phyloP scores from a whole-genome alignment of 2,329 filamentous ascomycete genomes.

The Fusarium tanahbumbuense region DNA sequence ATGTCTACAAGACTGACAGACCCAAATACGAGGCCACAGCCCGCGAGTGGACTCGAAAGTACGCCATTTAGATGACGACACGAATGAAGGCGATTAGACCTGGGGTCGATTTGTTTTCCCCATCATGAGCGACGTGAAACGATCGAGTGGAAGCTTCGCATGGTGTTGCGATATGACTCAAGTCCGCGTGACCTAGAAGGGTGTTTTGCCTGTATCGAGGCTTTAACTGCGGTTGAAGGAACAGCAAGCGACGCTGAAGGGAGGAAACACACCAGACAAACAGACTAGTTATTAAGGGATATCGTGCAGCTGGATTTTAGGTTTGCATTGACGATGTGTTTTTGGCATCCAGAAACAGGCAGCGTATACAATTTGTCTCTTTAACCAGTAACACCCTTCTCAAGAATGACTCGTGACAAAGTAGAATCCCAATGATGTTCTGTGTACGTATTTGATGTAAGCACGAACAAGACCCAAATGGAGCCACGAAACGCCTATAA shows the following conservation, averaged over 20 bases:
- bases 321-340: constrained; percentile 53
- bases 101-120: constrained; percentile 46
- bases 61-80: constrained; percentile 77
- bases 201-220: constrained; percentile 36
- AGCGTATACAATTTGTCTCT: constrained; percentile 50
- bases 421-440: neutral
- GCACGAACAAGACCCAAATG: neutral
- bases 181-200: constrained; percentile 29
- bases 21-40: constrained; percentile 96
- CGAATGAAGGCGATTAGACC: constrained; percentile 42
- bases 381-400: neutral
- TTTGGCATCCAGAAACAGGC: constrained; percentile 48
- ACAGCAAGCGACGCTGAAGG: constrained; percentile 45
- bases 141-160: constrained; percentile 44
- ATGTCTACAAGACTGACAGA: constrained; percentile 99
- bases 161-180: constrained; percentile 41
- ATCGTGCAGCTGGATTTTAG: constrained; percentile 54
- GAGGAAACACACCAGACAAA: constrained; percentile 53
- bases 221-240: constrained; percentile 40
- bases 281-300: constrained; percentile 53
- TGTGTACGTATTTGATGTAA: neutral
- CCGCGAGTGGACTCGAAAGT: constrained; percentile 98
- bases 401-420: constrained; percentile 1
- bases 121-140: constrained; percentile 46
- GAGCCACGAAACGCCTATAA: neutral